These are phyloP conservation scores for Misopates orontium DNA, from an alignment of 257 asterid species.

Conservation along the genomic window DNA sequence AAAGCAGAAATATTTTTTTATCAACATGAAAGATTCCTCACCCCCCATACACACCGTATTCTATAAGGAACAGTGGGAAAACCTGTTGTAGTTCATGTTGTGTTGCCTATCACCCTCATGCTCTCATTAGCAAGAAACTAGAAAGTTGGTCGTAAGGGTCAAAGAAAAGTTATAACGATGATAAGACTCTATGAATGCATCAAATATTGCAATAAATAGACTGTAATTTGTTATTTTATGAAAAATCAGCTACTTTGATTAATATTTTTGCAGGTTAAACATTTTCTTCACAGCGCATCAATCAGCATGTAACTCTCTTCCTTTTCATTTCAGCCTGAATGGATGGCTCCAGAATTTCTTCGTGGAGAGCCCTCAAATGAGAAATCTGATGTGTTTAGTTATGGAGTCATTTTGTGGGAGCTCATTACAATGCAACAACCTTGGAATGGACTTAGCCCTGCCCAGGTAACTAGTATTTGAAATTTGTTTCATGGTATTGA, in stretches of 20 bases:
- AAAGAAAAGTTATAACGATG: neutral
- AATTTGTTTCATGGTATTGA: neutral
- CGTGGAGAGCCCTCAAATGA: constrained; percentile 98
- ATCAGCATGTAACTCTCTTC: constrained; percentile 37
- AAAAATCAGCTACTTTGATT: constrained; percentile 15
- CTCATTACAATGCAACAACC: constrained; percentile 94
- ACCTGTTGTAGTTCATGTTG: no score
- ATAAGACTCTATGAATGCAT: neutral
- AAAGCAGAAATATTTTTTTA: no score
- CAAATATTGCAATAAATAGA: neutral
- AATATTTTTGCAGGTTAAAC: constrained; percentile 32
- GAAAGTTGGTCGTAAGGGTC: neutral
- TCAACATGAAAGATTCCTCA: no score
- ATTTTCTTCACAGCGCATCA: constrained; percentile 27
- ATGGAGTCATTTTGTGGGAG: constrained; percentile 95
- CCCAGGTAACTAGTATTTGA: constrained; percentile 52
- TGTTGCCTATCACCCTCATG: no score
- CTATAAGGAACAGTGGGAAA: no score
- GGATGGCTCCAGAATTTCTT: constrained; percentile 99
- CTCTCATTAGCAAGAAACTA: no score
- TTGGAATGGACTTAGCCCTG: constrained; percentile 92
- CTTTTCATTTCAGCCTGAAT: constrained; percentile 85
- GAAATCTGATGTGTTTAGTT: constrained; percentile 92
- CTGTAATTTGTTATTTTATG: neutral
- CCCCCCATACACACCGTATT: no score